Evolutionary conservation across 805 yeast species (phyloP).

Genomic region (Wickerhamomyces sydowiorum): DNA sequence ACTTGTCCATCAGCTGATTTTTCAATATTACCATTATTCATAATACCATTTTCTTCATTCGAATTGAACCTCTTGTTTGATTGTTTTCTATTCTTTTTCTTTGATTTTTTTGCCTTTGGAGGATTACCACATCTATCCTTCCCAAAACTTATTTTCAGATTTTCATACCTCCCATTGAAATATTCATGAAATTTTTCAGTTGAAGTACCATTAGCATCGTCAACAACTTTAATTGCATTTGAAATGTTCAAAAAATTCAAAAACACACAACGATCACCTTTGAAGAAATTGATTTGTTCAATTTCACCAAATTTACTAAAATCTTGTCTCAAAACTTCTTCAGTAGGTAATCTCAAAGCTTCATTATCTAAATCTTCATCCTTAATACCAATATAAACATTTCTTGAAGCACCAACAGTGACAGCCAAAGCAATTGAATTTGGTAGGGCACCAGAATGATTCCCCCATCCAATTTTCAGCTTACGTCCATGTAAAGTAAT

Average conservation of each 20-base stretch:
- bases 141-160: constrained; percentile 61
- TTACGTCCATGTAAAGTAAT: constrained; percentile 56
- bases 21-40: not conserved
- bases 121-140: constrained; percentile 80
- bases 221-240: constrained; percentile 60
- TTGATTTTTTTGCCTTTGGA: constrained; percentile 44
- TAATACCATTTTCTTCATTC: not conserved
- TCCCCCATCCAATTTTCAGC: constrained; percentile 65
- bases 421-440: constrained; percentile 56
- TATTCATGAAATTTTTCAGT: constrained; percentile 30
- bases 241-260: constrained; percentile 60
- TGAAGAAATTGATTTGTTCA: constrained; percentile 71
- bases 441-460: constrained; percentile 57
- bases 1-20: not conserved
- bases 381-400: constrained; percentile 63
- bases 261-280: constrained; percentile 69
- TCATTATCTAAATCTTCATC: constrained; percentile 27
- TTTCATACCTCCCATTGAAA: constrained; percentile 41
- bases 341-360: constrained; percentile 35
- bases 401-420: constrained; percentile 70
- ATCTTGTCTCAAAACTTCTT: constrained; percentile 48
- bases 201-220: constrained; percentile 40
- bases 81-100: constrained; percentile 31
- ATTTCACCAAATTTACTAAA: constrained; percentile 61
- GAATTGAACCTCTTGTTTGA: constrained; percentile 3